Percentiles rank a stretch among this genome's conserved stretches.
Evolutionary conservation across 257 asterid genomes (phyloP).

Genomic region (Solanum sitiens): DNA sequence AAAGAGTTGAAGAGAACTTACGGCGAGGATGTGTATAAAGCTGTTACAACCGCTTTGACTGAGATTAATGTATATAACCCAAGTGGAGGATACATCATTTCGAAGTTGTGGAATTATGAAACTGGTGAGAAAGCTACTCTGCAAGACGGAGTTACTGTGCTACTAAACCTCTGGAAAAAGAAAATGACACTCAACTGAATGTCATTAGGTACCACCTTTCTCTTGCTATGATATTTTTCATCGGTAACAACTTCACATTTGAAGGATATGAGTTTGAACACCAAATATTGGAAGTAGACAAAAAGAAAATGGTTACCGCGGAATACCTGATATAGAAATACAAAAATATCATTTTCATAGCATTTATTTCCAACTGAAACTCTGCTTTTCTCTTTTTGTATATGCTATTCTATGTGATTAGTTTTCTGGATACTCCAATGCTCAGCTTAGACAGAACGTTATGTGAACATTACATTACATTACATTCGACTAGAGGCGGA

Average conservation of each 20-base stretch:
- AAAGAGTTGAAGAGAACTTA: constrained; percentile 6
- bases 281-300: neutral
- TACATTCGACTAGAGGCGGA: neutral
- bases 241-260: neutral
- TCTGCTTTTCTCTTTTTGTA: neutral
- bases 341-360: neutral
- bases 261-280: neutral
- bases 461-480: neutral
- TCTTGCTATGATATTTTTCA: neutral
- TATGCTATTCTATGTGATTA: neutral
- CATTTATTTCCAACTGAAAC: neutral
- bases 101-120: constrained; percentile 5
- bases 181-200: neutral
- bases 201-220: neutral
- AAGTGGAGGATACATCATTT: constrained; percentile 1
- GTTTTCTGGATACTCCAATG: neutral
- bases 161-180: constrained; percentile 5
- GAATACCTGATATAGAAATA: neutral
- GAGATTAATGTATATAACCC: constrained; percentile 9
- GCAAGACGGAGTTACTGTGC: constrained; percentile 1
- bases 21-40: constrained; percentile 4
- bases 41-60: constrained; percentile 1
- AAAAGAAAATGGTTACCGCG: neutral
- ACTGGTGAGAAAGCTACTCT: neutral
- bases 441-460: neutral